A percentile compares a stretch with the other conserved stretches of the same genome.
These are phyloP conservation scores for Penicillium freii DNA, from an alignment of 2,329 filamentous ascomycete species.

Conservation along the genomic window DNA sequence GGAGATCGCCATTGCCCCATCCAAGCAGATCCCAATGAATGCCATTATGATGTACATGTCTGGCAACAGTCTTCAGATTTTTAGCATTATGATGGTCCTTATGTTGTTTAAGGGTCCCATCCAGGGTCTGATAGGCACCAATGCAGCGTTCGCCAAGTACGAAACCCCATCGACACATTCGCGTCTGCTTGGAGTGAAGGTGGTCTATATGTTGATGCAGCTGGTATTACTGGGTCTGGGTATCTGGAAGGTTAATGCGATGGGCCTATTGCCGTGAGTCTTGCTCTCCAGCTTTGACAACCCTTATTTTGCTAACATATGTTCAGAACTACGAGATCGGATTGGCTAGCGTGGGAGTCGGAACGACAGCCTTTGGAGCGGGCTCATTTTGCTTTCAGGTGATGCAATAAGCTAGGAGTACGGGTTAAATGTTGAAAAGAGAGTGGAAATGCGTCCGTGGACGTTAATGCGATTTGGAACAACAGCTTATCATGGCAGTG, in stretches of 20 bases:
- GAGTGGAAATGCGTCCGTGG: background rate
- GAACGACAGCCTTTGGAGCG: conserved; percentile 67
- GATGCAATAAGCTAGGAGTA: conserved; percentile 6
- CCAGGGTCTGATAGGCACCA: conserved; percentile 76
- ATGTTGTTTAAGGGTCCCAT: conserved; percentile 98
- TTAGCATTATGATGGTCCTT: conserved; percentile 99
- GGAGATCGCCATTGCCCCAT: conserved; percentile 90
- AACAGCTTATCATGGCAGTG: background rate
- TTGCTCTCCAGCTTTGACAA: background rate
- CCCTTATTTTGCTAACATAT: conserved; percentile 12
- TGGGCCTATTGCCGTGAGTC: conserved; percentile 88
- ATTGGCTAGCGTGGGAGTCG: conserved; percentile 95
- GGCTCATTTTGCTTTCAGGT: conserved; percentile 60
- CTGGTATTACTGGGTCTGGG: conserved; percentile 78
- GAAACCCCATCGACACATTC: conserved; percentile 74
- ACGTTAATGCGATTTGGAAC: background rate
- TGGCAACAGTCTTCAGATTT: conserved; percentile 95
- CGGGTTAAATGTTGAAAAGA: background rate
- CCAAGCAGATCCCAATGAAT: conserved; percentile 96
- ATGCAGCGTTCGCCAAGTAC: conserved; percentile 85
- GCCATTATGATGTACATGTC: conserved; percentile 99
- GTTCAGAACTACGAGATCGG: conserved; percentile 83
- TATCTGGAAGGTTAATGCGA: conserved; percentile 93
- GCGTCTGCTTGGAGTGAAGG: conserved; percentile 78
- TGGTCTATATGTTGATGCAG: conserved; percentile 85